A percentile compares a stretch with the other conserved stretches of the same genome.
These are phyloP conservation scores for Jatropha podagrica DNA, from an alignment of 441 rosid genomes.

Conservation along the genomic window DNA sequence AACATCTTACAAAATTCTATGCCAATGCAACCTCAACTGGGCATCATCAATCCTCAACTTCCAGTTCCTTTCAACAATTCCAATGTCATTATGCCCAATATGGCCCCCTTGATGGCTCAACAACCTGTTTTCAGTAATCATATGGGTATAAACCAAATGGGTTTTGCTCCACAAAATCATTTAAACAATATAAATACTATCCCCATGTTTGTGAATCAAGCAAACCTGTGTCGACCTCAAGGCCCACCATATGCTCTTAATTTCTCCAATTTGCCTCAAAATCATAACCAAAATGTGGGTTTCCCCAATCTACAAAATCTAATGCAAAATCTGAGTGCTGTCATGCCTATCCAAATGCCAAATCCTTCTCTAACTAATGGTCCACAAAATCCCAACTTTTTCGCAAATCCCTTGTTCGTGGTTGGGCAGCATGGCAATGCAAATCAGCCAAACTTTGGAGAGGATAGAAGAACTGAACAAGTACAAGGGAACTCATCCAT, in stretches of 20 bases:
- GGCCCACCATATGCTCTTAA: constrained; percentile 33
- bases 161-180: constrained; percentile 23
- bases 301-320: constrained; percentile 41
- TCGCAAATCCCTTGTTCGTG: constrained; percentile 43
- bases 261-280: constrained; percentile 47
- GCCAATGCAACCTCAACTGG: constrained; percentile 45
- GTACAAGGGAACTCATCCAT: constrained; percentile 35
- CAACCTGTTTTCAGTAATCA: constrained; percentile 37
- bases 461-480: constrained; percentile 22
- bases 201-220: constrained; percentile 38
- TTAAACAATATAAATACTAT: constrained; percentile 24
- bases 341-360: constrained; percentile 31
- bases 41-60: constrained; percentile 45
- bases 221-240: constrained; percentile 33
- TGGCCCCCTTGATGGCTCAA: constrained; percentile 45
- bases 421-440: constrained; percentile 40
- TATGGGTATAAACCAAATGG: constrained; percentile 36
- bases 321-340: constrained; percentile 42
- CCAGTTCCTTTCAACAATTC: constrained; percentile 33
- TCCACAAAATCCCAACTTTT: constrained; percentile 33
- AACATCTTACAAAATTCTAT: constrained; percentile 33
- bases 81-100: constrained; percentile 19
- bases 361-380: constrained; percentile 28
- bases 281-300: constrained; percentile 35
- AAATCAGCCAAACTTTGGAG: constrained; percentile 39